phyloP scores from a whole-genome alignment of 805 yeast genomes.

The Candida qinlingensis region DNA sequence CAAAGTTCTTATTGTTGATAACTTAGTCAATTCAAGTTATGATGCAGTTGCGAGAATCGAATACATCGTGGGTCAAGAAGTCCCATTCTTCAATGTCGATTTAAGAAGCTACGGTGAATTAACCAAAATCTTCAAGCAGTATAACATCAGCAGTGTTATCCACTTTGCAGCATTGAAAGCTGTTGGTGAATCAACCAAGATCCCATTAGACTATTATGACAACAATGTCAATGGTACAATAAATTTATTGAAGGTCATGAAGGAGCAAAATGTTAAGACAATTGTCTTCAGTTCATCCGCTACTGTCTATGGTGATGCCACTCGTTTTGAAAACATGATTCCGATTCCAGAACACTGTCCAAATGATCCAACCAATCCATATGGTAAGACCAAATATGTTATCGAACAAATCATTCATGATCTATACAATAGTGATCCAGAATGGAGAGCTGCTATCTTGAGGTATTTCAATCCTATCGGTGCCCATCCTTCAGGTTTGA shows the following conservation, averaged over 20 bases:
- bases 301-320: conserved; percentile 80
- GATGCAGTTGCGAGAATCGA: conserved; percentile 40
- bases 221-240: conserved; percentile 66
- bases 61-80: background rate
- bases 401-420: conserved; percentile 54
- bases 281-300: conserved; percentile 77
- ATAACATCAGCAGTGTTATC: conserved; percentile 42
- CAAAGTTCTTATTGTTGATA: conserved; percentile 70
- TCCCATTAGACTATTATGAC: conserved; percentile 64
- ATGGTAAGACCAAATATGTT: conserved; percentile 65
- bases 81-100: conserved; percentile 40
- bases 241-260: conserved; percentile 42
- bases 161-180: conserved; percentile 85
- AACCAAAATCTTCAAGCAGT: conserved; percentile 40
- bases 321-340: conserved; percentile 50
- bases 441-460: conserved; percentile 45
- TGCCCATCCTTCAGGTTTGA: conserved; percentile 74
- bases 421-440: conserved; percentile 30
- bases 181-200: conserved; percentile 68
- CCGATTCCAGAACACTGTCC: conserved; percentile 71
- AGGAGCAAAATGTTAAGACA: conserved; percentile 32
- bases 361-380: conserved; percentile 75
- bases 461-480: conserved; percentile 84
- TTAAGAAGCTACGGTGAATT: conserved; percentile 46
- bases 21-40: conserved; percentile 58